A percentile compares a stretch with the other conserved stretches of the same genome.
Conservation (phyloP, 2,329 filamentous ascomycete species). For the Nemania diffusa region DNA sequence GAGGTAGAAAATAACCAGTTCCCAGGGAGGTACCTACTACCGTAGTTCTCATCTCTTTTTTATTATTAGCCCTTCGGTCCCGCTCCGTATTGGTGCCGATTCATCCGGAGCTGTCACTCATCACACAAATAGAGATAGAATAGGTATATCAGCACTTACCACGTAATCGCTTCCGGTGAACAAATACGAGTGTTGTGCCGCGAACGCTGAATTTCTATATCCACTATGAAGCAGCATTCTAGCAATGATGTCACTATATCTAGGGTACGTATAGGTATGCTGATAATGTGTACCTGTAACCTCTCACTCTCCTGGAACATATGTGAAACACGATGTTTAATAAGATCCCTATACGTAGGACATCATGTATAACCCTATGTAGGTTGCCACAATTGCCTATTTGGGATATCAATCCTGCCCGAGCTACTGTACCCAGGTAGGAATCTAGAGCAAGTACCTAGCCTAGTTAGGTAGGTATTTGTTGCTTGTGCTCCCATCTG, state of each 20-base stretch:
- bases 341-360: too few species aligned
- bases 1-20: too few species aligned
- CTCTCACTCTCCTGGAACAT: not conserved
- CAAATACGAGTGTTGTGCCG: too few species aligned
- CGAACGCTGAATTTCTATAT: too few species aligned
- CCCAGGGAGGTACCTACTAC: too few species aligned
- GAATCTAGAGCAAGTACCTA: too few species aligned
- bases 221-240: not conserved
- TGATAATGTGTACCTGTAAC: not conserved
- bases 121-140: not conserved
- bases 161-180: too few species aligned
- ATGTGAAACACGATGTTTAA: not conserved
- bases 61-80: not conserved
- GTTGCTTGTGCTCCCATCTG: too few species aligned
- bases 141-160: too few species aligned
- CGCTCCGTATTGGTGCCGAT: constrained; percentile 22
- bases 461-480: too few species aligned
- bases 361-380: not conserved
- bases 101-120: constrained; percentile 19
- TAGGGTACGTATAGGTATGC: not conserved
- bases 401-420: not conserved
- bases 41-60: not conserved
- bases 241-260: not conserved
- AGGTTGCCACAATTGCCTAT: not conserved
- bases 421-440: not conserved